phyloP scores from a whole-genome alignment of 345 rosid genomes.

The Brassica carinata region DNA sequence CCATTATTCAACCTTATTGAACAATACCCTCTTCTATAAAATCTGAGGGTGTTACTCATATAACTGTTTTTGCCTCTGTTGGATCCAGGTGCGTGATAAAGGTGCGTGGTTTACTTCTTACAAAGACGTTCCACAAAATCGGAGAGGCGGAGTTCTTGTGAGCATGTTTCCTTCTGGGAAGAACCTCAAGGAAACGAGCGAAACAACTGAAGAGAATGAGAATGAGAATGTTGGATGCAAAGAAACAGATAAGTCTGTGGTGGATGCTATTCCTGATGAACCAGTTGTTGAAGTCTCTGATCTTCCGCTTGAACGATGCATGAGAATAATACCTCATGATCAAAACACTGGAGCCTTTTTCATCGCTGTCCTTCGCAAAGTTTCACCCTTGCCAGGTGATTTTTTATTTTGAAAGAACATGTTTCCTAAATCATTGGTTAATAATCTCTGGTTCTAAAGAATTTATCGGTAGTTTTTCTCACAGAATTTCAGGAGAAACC shows the following conservation, averaged over 20 bases:
- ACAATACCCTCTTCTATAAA: background rate
- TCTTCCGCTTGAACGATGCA: slow-evolving; percentile 88
- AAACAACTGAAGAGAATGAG: slow-evolving; percentile 1
- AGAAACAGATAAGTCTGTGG: slow-evolving; percentile 22
- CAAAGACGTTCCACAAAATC: slow-evolving; percentile 59
- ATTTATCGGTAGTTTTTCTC: slow-evolving; percentile 4
- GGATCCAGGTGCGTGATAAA: slow-evolving; percentile 71
- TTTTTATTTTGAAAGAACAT: background rate
- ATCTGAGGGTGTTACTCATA: slow-evolving; percentile 1
- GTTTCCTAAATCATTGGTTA: background rate
- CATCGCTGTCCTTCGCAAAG: slow-evolving; percentile 83
- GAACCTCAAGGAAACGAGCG: slow-evolving; percentile 21
- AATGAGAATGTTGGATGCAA: slow-evolving; percentile 29
- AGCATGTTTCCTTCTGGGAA: slow-evolving; percentile 91
- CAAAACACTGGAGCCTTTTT: slow-evolving; percentile 97
- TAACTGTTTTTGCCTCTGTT: background rate
- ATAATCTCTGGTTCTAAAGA: background rate
- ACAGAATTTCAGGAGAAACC: slow-evolving; percentile 57
- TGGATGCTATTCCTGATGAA: slow-evolving; percentile 41
- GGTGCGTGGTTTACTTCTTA: slow-evolving; percentile 74
- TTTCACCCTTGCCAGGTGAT: slow-evolving; percentile 73
- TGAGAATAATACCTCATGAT: slow-evolving; percentile 96
- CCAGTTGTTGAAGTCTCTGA: slow-evolving; percentile 60
- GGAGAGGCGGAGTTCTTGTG: slow-evolving; percentile 59
- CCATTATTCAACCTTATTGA: background rate